Percentiles rank a stretch among this genome's conserved stretches.
Conservation (phyloP, 495 filamentous ascomycete genomes). For the Cercophora samala region DNA sequence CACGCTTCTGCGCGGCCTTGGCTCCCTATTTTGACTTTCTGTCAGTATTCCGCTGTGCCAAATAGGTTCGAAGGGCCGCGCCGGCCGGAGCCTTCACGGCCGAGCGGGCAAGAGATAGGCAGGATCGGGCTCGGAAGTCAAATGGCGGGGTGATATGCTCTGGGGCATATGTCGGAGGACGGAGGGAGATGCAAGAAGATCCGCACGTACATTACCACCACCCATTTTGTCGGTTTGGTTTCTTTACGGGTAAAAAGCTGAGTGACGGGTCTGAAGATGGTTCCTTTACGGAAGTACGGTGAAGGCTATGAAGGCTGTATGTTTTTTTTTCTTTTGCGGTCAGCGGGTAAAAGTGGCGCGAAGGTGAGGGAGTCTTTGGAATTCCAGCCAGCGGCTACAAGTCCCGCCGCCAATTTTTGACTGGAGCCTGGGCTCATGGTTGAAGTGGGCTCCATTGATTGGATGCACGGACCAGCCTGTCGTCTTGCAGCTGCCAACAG, state of each 20-base stretch:
- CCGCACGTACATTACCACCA: conserved; percentile 47
- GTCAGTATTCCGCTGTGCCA: conserved; percentile 7
- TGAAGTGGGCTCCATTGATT: not conserved
- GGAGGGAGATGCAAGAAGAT: conserved; percentile 5
- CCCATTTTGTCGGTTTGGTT: conserved; percentile 41
- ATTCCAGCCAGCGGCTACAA: not conserved
- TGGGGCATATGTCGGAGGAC: conserved; percentile 4
- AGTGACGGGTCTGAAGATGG: not conserved
- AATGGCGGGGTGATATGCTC: not conserved
- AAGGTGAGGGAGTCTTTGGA: conserved; percentile 1
- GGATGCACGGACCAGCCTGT: not conserved
- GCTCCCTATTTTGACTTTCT: conserved; percentile 42
- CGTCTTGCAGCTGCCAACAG: not conserved
- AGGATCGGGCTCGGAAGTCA: not conserved
- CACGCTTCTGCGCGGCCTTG: conserved; percentile 57
- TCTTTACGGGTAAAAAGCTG: not conserved
- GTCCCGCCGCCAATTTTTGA: conserved; percentile 4
- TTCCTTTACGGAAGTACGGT: not conserved
- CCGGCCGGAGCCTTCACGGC: not conserved
- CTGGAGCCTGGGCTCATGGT: not conserved
- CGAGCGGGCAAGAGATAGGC: not conserved
- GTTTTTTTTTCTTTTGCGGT: conserved; percentile 14
- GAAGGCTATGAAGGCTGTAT: conserved; percentile 5
- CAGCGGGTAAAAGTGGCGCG: conserved; percentile 20
- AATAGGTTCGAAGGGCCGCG: conserved; percentile 5